Evolutionary conservation across 192 early-diverging fungal species (phyloP).

Genomic region (Funneliformis mosseae): DNA sequence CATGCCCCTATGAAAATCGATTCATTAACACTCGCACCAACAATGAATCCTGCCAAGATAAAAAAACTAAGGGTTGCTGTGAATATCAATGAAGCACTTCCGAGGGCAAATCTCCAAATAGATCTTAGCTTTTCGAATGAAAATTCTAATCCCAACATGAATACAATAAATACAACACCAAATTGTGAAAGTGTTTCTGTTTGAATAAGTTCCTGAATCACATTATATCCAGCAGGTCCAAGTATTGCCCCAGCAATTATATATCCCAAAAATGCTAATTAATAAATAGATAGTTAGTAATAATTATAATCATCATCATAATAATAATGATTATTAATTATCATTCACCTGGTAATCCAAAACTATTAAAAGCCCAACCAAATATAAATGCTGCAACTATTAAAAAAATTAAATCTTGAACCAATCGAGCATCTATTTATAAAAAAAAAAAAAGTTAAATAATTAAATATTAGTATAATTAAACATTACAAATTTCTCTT

Average conservation of each 20-base stretch:
- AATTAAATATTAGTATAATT: background rate
- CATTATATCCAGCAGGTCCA: conserved; percentile 51
- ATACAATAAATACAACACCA: conserved; percentile 60
- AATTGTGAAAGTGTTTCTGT: conserved; percentile 58
- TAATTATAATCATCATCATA: conserved; percentile 34
- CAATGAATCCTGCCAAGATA: conserved; percentile 39
- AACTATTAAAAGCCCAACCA: conserved; percentile 41
- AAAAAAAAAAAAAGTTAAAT: background rate
- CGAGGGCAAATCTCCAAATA: conserved; percentile 52
- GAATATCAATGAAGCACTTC: conserved; percentile 50
- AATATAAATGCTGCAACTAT: conserved; percentile 44
- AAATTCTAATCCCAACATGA: conserved; percentile 62
- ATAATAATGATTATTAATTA: background rate
- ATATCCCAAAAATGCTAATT: conserved; percentile 62
- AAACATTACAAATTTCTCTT: background rate
- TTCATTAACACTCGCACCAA: conserved; percentile 45
- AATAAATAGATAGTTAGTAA: conserved; percentile 29
- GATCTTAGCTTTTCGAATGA: conserved; percentile 53
- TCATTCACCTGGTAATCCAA: conserved; percentile 44
- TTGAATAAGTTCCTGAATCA: conserved; percentile 53
- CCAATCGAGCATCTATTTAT: conserved; percentile 43
- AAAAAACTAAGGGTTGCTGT: conserved; percentile 45
- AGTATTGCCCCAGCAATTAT: conserved; percentile 55
- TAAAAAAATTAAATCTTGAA: conserved; percentile 50
- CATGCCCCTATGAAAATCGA: conserved; percentile 53